phyloP scores from a whole-genome alignment of 495 filamentous ascomycete genomes.

The Xylaria curta region DNA sequence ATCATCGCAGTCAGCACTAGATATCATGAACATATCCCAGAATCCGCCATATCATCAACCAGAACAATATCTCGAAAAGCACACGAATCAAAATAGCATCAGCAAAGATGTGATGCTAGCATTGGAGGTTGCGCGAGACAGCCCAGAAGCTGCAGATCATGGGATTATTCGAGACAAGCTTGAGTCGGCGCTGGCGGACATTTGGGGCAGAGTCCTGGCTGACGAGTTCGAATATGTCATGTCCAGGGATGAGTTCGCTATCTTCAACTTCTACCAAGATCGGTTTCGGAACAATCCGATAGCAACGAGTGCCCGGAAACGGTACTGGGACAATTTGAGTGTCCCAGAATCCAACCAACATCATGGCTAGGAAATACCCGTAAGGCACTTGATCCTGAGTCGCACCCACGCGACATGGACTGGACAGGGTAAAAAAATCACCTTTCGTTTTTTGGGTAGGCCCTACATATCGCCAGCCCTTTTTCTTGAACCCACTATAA shows the following conservation, averaged over 20 bases:
- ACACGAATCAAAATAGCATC: background rate
- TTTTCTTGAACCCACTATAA: background rate
- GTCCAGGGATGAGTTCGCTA: slow-evolving; percentile 71
- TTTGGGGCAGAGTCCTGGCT: slow-evolving; percentile 67
- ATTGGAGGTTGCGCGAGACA: slow-evolving; percentile 72
- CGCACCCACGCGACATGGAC: background rate
- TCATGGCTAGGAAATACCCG: background rate
- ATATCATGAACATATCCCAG: slow-evolving; percentile 6
- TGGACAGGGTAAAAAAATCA: too few relatives aligned
- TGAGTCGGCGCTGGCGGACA: slow-evolving; percentile 58
- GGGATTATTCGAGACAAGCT: slow-evolving; percentile 58
- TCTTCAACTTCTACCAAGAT: slow-evolving; percentile 77
- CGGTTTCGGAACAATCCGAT: slow-evolving; percentile 57
- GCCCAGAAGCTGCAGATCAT: slow-evolving; percentile 63
- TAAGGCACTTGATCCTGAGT: background rate
- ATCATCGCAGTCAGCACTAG: background rate
- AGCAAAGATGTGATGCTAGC: slow-evolving; percentile 52
- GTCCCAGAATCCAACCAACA: background rate
- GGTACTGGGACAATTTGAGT: slow-evolving; percentile 57
- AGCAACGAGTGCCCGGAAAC: slow-evolving; percentile 49
- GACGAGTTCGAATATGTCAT: slow-evolving; percentile 70
- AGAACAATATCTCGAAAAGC: background rate
- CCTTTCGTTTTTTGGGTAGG: background rate
- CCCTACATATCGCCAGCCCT: background rate
- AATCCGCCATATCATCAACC: background rate